These are phyloP conservation scores for Fusarium verrucosum DNA, from an alignment of 2,329 filamentous ascomycete genomes.

Conservation along the genomic window DNA sequence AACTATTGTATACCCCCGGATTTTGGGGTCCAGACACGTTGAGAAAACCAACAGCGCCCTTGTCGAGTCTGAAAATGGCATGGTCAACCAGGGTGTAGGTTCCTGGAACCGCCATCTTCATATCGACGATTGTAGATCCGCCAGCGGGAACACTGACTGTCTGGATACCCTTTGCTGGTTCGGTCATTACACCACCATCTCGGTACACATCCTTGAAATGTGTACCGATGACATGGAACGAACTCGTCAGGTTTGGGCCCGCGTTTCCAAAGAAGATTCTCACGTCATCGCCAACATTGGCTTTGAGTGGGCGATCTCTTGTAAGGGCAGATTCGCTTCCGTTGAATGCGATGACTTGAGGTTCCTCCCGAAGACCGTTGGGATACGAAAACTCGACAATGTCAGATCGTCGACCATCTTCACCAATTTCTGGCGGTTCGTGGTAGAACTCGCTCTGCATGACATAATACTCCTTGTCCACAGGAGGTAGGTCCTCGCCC, in stretches of 20 bases:
- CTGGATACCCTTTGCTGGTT: conserved; percentile 10
- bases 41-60: conserved; percentile 16
- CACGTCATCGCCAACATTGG: conserved; percentile 12
- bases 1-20: background rate
- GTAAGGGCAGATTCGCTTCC: conserved; percentile 20
- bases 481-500: background rate
- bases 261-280: conserved; percentile 26
- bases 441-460: conserved; percentile 33
- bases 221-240: conserved; percentile 21
- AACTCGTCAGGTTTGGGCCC: conserved; percentile 22
- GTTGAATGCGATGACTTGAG: background rate
- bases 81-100: conserved; percentile 21
- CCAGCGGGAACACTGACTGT: conserved; percentile 16
- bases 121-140: conserved; percentile 20
- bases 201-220: conserved; percentile 23
- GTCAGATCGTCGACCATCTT: conserved; percentile 15
- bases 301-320: conserved; percentile 18
- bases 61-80: conserved; percentile 23
- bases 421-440: conserved; percentile 21
- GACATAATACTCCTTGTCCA: conserved; percentile 28
- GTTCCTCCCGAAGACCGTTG: conserved; percentile 3
- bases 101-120: conserved; percentile 24
- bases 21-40: background rate
- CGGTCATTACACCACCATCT: conserved; percentile 11
- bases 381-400: conserved; percentile 26